These are phyloP conservation scores for Fraxinus anomala DNA, from an alignment of 257 asterid genomes.

Conservation along the genomic window DNA sequence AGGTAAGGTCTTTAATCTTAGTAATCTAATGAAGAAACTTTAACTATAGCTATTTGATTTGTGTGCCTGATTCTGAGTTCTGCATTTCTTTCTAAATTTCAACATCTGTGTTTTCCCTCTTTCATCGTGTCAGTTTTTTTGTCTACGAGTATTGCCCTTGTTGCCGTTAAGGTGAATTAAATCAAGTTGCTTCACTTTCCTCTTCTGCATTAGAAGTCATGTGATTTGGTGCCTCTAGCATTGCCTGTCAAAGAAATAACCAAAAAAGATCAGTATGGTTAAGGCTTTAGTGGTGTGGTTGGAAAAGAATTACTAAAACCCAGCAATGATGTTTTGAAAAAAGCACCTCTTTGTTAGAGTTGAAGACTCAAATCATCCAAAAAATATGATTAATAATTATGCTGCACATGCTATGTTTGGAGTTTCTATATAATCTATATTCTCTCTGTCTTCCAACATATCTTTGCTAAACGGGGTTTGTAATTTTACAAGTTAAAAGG, in stretches of 20 bases:
- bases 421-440: too few relatives aligned
- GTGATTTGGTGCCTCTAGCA: neutral
- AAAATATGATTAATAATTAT: neutral
- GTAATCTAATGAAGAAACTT: constrained; percentile 1
- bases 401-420: neutral
- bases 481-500: neutral
- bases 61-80: neutral
- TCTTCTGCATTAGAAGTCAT: neutral
- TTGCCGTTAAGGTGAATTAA: neutral
- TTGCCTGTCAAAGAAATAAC: neutral
- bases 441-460: neutral
- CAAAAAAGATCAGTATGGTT: neutral
- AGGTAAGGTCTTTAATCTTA: constrained; percentile 55
- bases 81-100: constrained; percentile 10
- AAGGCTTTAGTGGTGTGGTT: neutral
- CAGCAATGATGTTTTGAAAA: neutral
- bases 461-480: neutral
- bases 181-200: neutral
- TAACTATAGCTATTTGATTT: neutral
- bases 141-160: neutral
- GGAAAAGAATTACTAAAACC: neutral
- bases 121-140: neutral
- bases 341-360: neutral
- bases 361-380: neutral
- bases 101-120: neutral